Conservation (phyloP, 1,284 basidiomycete species). For the Ganoderma sinense region DNA sequence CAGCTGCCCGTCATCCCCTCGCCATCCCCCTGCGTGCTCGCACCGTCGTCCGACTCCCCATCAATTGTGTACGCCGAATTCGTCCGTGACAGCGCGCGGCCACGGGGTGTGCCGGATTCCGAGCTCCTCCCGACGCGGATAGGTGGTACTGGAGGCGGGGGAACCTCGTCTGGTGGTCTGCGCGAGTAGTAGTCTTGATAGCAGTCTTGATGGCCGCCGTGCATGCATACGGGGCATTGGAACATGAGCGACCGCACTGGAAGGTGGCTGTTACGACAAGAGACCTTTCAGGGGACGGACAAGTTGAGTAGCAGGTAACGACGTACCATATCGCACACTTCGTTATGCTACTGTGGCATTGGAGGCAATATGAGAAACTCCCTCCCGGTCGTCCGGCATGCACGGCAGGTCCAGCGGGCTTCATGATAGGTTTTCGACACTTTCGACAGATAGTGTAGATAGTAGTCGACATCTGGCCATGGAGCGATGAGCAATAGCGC, state of each 20-base stretch:
- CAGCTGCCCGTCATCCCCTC: slow-evolving; percentile 27
- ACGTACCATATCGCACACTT: slow-evolving; percentile 80
- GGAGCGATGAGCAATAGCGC: slow-evolving; percentile 1
- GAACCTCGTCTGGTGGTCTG: slow-evolving; percentile 51
- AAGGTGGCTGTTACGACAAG: slow-evolving; percentile 57
- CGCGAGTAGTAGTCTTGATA: slow-evolving; percentile 69
- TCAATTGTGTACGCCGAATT: slow-evolving; percentile 23
- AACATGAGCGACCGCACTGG: slow-evolving; percentile 74
- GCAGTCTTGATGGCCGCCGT: slow-evolving; percentile 81
- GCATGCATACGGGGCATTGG: slow-evolving; percentile 75
- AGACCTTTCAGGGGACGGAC: neutral
- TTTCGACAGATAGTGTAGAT: slow-evolving; percentile 72
- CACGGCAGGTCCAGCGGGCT: slow-evolving; percentile 16
- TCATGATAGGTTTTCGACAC: slow-evolving; percentile 65
- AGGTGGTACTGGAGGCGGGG: slow-evolving; percentile 11
- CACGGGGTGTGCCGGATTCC: slow-evolving; percentile 20
- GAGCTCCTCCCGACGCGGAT: slow-evolving; percentile 15
- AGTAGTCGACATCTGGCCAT: slow-evolving; percentile 65
- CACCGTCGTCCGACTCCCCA: slow-evolving; percentile 30
- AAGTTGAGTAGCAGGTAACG: slow-evolving; percentile 35
- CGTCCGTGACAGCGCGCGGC: slow-evolving; percentile 28
- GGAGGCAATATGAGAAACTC: slow-evolving; percentile 52
- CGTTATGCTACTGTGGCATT: slow-evolving; percentile 57
- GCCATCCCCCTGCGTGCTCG: slow-evolving; percentile 28
- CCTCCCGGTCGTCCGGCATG: slow-evolving; percentile 41